A percentile compares a stretch with the other conserved stretches of the same genome.
These are phyloP conservation scores for Noccaea caerulescens DNA, from an alignment of 345 rosid genomes.

Conservation along the genomic window DNA sequence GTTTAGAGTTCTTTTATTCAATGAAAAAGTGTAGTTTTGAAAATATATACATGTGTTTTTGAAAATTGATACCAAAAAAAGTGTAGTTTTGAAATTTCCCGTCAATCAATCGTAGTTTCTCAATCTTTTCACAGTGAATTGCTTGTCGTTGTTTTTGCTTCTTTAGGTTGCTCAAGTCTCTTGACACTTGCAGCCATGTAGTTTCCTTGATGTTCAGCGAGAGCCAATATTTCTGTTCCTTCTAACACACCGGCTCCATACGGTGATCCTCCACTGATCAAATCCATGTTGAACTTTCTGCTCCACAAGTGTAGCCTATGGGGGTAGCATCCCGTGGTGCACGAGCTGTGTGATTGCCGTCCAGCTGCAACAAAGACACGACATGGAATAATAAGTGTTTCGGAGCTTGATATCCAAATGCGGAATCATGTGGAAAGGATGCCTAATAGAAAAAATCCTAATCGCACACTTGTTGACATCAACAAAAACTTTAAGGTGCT, in stretches of 20 bases:
- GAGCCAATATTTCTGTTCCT: constrained; percentile 62
- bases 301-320: constrained; percentile 80
- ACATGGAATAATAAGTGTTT: constrained; percentile 7
- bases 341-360: constrained; percentile 78
- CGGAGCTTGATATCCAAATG: not conserved
- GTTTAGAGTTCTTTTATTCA: no score
- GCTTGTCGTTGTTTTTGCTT: not conserved
- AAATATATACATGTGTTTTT: no score
- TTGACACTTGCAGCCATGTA: constrained; percentile 70
- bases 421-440: not conserved
- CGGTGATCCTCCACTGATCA: constrained; percentile 74
- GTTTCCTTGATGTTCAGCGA: constrained; percentile 84
- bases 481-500: not conserved
- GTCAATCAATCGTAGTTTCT: no score
- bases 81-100: no score
- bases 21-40: no score
- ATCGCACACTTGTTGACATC: constrained; percentile 6
- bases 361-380: constrained; percentile 53
- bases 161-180: constrained; percentile 53
- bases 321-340: constrained; percentile 87
- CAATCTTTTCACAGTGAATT: no score
- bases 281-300: constrained; percentile 79
- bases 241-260: constrained; percentile 72
- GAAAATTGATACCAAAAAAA: no score
- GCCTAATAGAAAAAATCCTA: not conserved